These are phyloP conservation scores for Eucommia ulmoides DNA, from an alignment of 257 asterid genomes.

Conservation along the genomic window DNA sequence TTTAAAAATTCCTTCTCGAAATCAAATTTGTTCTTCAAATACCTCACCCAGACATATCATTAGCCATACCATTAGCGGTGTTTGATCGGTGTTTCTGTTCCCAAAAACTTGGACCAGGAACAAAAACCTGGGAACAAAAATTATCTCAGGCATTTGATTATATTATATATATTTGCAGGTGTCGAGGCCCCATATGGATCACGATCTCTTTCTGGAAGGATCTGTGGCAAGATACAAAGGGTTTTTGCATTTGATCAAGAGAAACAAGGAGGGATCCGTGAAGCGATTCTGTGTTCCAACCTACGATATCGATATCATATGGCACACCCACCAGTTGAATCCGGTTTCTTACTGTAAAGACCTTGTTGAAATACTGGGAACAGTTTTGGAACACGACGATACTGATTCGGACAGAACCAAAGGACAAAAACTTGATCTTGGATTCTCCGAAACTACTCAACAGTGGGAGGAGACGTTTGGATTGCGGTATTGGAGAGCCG, in stretches of 20 bases:
- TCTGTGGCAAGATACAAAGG: constrained; percentile 95
- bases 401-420: constrained; percentile 88
- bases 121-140: too few relatives aligned
- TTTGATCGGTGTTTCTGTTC: too few relatives aligned
- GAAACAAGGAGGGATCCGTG: constrained; percentile 59
- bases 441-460: constrained; percentile 71
- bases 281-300: constrained; percentile 93
- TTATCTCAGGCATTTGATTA: too few relatives aligned
- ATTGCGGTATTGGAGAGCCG: constrained; percentile 85
- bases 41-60: too few relatives aligned
- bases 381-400: constrained; percentile 81
- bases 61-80: too few relatives aligned
- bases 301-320: constrained; percentile 89
- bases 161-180: background rate
- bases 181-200: constrained; percentile 30
- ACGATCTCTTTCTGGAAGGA: constrained; percentile 52
- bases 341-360: constrained; percentile 75
- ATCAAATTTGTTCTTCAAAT: too few relatives aligned
- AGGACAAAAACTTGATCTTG: constrained; percentile 76
- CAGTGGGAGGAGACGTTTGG: constrained; percentile 79
- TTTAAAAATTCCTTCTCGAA: too few relatives aligned
- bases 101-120: too few relatives aligned
- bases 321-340: constrained; percentile 97
- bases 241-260: constrained; percentile 75
- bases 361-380: constrained; percentile 60